Base-by-base conservation (phyloP, 2,329 filamentous ascomycete species). In the Penicillium aurantiogriseum region DNA sequence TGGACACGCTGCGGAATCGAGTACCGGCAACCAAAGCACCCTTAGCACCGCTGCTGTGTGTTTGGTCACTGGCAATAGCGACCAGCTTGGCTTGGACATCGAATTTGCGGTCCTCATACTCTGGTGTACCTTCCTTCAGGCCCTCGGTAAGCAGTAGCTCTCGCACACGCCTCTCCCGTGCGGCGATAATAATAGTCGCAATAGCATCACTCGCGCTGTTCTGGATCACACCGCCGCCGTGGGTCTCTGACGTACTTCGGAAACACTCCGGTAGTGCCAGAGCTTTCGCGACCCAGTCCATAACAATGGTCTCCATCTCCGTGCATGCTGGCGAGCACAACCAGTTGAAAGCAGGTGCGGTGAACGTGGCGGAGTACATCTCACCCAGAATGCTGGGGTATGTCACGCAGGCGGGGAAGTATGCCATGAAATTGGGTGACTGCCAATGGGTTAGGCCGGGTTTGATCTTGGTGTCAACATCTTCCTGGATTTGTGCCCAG, bases 381-480 rank as follows among this genome's bases (percentile, higher is more conserved):
- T 97, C 93, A 21, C 91, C 93, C 11, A 97, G 83, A 74, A 96
- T 93, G 29, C 87, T 78, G 0, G 93, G 92, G 71, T 88, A 97
- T 36, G 88, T 90, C 52, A 88, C 87, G 25, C 85, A 87, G 49
- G 91, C 91, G 1, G 93, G 90, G 77, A 94, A 97, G 81, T 95
- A 97, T 44, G 93, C 93, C 85, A 97, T 91, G 81, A 96, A 97
- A 71, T 93, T 92, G 17, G 91, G 93, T 2, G 88, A 91, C 72
- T 96, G 88, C 92, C 93, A 97, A 77, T 97, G 93, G 0, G 93
- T 97, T 54, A 97, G 81, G 6, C 93, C 93, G 0, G 93, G 93
- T 71, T 96, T 85, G 70, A 97, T 96, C 72, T 94, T 90, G 44
- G 83, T 78, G 67, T 92, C 88, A 51, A 97, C 87, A 71, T 97